Conservation (phyloP, 371 early-diverging fungal genomes). For the Saksenaea vasiformis region DNA sequence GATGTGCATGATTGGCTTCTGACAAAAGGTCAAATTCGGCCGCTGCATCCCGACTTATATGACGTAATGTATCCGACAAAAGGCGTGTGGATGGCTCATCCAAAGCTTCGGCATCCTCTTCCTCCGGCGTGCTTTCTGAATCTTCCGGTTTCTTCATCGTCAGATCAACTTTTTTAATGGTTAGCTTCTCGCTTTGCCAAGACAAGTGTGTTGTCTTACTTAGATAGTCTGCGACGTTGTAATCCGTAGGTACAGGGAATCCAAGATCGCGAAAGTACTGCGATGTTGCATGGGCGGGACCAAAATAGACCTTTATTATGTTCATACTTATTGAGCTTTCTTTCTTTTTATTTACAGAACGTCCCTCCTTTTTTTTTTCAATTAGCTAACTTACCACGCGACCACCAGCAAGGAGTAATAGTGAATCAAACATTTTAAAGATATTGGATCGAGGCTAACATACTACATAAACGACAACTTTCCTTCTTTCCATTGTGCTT, state of each 20-base stretch:
- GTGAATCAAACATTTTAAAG: conserved; percentile 76
- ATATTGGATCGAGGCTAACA: conserved; percentile 85
- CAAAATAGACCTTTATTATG: conserved; percentile 56
- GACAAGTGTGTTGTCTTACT: conserved; percentile 26
- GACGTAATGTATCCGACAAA: conserved; percentile 18
- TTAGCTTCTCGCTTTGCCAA: background rate
- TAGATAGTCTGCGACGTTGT: conserved; percentile 82
- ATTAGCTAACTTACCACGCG: conserved; percentile 43
- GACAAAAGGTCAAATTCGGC: conserved; percentile 33
- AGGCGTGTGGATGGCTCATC: conserved; percentile 11
- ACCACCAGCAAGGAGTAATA: conserved; percentile 74
- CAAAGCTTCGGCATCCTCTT: conserved; percentile 13
- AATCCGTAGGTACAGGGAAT: conserved; percentile 70
- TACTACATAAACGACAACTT: no score
- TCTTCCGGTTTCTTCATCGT: conserved; percentile 46
- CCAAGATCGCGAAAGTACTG: conserved; percentile 61
- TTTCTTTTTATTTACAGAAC: background rate
- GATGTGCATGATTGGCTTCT: conserved; percentile 42
- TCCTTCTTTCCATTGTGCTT: no score
- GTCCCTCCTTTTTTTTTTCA: background rate
- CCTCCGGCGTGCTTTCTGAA: conserved; percentile 8
- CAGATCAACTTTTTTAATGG: conserved; percentile 34
- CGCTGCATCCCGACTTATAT: conserved; percentile 12
- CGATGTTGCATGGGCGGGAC: conserved; percentile 44
- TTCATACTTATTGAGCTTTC: background rate